Evolutionary conservation across 1,284 basidiomycete genomes (phyloP).

Genomic region (Rhodotorula sp.): DNA sequence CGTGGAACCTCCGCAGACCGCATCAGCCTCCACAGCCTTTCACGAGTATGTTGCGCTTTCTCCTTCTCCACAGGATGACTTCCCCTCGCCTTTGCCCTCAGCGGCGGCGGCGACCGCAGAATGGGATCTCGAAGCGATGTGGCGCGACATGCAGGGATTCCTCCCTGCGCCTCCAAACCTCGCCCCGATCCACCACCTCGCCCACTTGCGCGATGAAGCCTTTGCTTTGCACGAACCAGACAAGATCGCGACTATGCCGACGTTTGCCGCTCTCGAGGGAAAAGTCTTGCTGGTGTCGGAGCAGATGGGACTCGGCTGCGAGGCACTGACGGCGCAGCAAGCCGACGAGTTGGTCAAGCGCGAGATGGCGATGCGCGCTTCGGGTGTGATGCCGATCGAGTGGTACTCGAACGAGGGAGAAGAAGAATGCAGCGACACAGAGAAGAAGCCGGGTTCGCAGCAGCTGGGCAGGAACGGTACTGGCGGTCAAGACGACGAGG

Average conservation of each 20-base stretch:
- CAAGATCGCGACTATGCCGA: not conserved
- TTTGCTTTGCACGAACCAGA: no score
- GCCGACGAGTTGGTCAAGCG: not conserved
- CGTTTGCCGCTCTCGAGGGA: not conserved
- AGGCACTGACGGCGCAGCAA: not conserved
- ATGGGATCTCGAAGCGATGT: not conserved
- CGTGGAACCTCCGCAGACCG: no score
- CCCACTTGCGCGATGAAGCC: not conserved
- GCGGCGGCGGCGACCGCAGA: not conserved
- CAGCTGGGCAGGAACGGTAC: no score
- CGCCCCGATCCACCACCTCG: not conserved
- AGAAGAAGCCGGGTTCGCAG: no score
- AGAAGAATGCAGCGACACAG: not conserved
- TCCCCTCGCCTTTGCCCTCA: no score
- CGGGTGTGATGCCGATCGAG: not conserved
- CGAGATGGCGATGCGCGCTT: not conserved
- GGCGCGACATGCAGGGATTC: not conserved
- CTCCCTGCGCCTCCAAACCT: not conserved
- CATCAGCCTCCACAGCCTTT: no score
- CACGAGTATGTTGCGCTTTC: no score
- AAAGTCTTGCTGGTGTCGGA: not conserved
- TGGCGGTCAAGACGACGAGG: not conserved
- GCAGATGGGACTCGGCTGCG: not conserved
- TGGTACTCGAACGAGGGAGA: not conserved
- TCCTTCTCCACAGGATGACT: no score